These are phyloP conservation scores for Ensete ventricosum DNA, from an alignment of 176 grass and related monocot species.

Conservation along the genomic window DNA sequence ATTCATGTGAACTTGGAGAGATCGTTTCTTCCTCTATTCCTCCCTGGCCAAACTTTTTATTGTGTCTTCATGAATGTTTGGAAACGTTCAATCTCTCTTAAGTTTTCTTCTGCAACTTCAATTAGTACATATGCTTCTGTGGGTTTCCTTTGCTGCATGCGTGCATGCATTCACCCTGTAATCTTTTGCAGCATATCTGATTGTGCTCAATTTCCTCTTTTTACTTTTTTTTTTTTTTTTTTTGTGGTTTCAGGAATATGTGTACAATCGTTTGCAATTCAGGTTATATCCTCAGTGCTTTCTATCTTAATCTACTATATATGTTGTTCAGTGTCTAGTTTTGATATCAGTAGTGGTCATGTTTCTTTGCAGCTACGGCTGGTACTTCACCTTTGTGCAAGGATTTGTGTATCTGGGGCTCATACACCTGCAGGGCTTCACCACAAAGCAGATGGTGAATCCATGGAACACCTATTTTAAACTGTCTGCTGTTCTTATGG, in stretches of 20 bases:
- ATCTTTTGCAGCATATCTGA: background rate
- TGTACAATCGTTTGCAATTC: slow-evolving; percentile 90
- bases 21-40: too few species aligned
- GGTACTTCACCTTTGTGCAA: slow-evolving; percentile 99
- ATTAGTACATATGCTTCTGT: too few species aligned
- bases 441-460: slow-evolving; percentile 78
- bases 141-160: background rate
- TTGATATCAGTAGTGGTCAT: background rate
- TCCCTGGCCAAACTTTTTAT: too few species aligned
- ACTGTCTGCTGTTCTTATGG: slow-evolving; percentile 73
- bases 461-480: slow-evolving; percentile 81
- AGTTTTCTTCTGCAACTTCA: too few species aligned
- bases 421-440: slow-evolving; percentile 73
- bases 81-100: too few species aligned
- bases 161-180: too few species aligned
- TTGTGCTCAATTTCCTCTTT: background rate
- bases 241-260: slow-evolving; percentile 67
- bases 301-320: background rate
- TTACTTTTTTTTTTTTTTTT: background rate
- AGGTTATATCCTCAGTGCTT: slow-evolving; percentile 26
- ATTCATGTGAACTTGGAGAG: too few species aligned
- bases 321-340: background rate
- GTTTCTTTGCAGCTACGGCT: slow-evolving; percentile 50
- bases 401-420: slow-evolving; percentile 71
- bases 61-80: too few species aligned